Conservation (phyloP, 345 rosid genomes). For the Eucalyptus coolabah region DNA sequence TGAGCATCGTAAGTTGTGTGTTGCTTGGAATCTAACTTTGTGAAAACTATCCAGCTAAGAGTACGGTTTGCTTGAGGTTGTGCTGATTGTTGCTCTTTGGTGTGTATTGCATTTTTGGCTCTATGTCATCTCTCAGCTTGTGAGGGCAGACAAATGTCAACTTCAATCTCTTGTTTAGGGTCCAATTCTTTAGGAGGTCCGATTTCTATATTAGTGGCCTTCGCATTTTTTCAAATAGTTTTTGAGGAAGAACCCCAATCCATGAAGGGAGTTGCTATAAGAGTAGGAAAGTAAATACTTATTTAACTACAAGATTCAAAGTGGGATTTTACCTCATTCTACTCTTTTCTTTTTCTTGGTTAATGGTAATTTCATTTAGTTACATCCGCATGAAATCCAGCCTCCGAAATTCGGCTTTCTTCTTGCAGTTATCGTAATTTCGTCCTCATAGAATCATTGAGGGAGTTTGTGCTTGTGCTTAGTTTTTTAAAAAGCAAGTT, state of each 20-base stretch:
- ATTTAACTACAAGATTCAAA: too few relatives aligned
- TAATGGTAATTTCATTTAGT: neutral
- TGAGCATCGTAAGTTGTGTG: neutral
- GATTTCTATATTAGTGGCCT: too few relatives aligned
- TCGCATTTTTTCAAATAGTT: too few relatives aligned
- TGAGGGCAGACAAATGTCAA: neutral
- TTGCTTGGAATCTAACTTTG: neutral
- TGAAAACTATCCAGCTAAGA: neutral
- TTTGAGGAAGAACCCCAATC: too few relatives aligned
- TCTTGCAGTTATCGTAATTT: too few relatives aligned
- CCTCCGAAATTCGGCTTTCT: neutral
- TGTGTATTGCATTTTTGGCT: neutral
- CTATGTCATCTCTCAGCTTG: neutral
- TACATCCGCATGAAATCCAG: neutral
- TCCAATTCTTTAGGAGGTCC: too few relatives aligned
- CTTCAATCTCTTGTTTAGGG: too few relatives aligned
- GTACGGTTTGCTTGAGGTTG: too few relatives aligned
- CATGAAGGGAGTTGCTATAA: rapidly evolving
- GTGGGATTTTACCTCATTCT: neutral
- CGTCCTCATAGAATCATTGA: neutral
- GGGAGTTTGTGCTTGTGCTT: neutral
- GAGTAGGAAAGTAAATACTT: too few relatives aligned
- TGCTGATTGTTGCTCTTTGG: neutral
- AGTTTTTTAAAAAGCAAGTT: neutral
- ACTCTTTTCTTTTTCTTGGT: neutral